Evolutionary conservation across 192 early-diverging fungal genomes (phyloP), one percentile per base, ranked within the genome.

Genomic region (Coemansia sp.): DNA sequence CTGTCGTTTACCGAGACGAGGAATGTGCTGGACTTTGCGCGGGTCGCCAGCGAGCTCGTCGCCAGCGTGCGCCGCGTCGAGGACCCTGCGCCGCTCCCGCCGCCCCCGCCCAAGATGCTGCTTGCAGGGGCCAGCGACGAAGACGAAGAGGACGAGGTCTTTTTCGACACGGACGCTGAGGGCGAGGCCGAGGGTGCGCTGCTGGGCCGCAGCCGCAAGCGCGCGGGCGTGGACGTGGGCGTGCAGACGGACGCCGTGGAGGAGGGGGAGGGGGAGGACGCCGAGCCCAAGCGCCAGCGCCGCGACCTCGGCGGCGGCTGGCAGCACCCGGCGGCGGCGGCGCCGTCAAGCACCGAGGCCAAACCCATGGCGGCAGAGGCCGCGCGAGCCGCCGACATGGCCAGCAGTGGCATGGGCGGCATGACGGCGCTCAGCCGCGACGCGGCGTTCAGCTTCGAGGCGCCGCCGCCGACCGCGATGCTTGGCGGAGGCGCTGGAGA

Each of bases 1-100:
- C 59, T 58, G 35, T 27, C 62, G 29, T 20, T 65, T 24, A 84
- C 62, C 65, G 86, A 67, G 77, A 76, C 54, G 53, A 88, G 65
- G 72, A 85, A 24, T 68, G 83, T 84, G 43, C 57, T 92, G 59
- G 85, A 89, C 20, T 90, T 92, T 78, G 83, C 89, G 8, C 79
- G 86, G 6, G 86, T 87, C 2, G 87, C 88, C 11, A 76, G 74
- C 24, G 83, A 74, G 59, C 77, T 87, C 32, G 87, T 88, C 3
- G 77, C 86, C 15, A 68, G 72, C 7, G 82, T 84, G 22, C 70
- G 80, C 39, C 64, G 73, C 10, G 80, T 78, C 3, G 74, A 83
- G 64, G 73, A 71, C 10, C 63, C 57, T n/a, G n/a, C n/a, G 22
- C 24, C 37, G 24, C 32, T 42, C 37, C 31, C 32, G 25, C n/a